Conservation (phyloP, 768 basidiomycete genomes). For the Boletus reticulatus region DNA sequence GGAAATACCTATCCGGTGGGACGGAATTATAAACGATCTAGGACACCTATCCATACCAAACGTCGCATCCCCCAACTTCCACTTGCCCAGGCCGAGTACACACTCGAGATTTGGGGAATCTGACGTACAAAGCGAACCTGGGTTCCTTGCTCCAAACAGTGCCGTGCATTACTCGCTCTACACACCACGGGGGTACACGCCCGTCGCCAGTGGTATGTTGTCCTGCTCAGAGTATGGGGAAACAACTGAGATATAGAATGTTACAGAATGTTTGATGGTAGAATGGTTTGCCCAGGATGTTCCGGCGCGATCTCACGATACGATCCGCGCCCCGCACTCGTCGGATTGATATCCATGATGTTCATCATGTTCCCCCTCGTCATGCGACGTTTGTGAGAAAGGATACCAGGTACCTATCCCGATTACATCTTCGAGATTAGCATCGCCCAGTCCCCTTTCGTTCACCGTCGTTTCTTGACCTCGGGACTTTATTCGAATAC, state of each 20-base stretch:
- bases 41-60: slow-evolving; percentile 58
- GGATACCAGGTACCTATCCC: not conserved
- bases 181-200: slow-evolving; percentile 48
- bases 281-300: slow-evolving; percentile 20
- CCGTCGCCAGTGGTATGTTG: slow-evolving; percentile 38
- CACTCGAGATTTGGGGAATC: slow-evolving; percentile 57
- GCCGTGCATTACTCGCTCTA: slow-evolving; percentile 58
- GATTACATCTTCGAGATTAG: not conserved
- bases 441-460: too few relatives aligned
- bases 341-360: slow-evolving; percentile 17
- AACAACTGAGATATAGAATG: not conserved
- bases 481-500: not conserved
- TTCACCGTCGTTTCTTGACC: not conserved
- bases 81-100: slow-evolving; percentile 57
- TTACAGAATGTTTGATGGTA: not conserved
- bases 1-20: slow-evolving; percentile 68
- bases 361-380: slow-evolving; percentile 18
- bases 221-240: not conserved
- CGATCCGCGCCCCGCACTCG: slow-evolving; percentile 7
- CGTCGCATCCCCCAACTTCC: slow-evolving; percentile 45
- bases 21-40: slow-evolving; percentile 53
- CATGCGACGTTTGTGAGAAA: slow-evolving; percentile 4
- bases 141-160: slow-evolving; percentile 50
- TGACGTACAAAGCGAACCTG: slow-evolving; percentile 44
- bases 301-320: slow-evolving; percentile 19